Conservation (phyloP, 2,329 filamentous ascomycete species). For the Trichophyton rubrum region DNA sequence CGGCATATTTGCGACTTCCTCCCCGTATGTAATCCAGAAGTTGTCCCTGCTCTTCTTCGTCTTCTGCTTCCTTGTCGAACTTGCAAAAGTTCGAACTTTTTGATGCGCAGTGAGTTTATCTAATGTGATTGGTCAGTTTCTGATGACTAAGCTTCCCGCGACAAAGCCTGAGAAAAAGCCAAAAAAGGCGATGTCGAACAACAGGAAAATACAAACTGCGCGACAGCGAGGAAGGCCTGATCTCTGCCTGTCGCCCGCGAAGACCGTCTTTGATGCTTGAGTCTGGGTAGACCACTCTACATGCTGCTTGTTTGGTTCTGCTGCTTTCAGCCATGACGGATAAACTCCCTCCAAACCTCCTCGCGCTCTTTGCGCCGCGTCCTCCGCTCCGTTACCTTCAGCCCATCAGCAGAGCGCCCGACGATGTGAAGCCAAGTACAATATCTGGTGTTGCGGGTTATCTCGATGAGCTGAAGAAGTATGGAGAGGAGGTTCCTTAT, state of each 20-base stretch:
- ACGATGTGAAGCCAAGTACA: slow-evolving; percentile 62
- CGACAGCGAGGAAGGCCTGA: neutral
- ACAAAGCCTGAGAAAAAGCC: neutral
- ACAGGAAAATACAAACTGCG: neutral
- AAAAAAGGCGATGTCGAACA: neutral
- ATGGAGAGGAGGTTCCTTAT: slow-evolving; percentile 66
- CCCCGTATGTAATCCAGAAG: neutral
- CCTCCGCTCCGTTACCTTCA: slow-evolving; percentile 83
- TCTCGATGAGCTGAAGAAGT: slow-evolving; percentile 59
- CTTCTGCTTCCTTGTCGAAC: slow-evolving; percentile 3
- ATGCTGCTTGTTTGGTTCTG: neutral
- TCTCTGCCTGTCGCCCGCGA: neutral
- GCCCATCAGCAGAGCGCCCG: slow-evolving; percentile 68
- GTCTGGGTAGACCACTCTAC: neutral
- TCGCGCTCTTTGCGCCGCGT: slow-evolving; percentile 88
- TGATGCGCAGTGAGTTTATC: too few species aligned
- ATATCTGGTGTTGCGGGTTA: slow-evolving; percentile 64
- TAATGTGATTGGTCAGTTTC: neutral
- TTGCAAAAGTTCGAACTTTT: neutral
- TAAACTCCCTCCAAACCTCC: slow-evolving; percentile 82
- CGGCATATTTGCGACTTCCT: slow-evolving; percentile 25
- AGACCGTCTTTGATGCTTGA: neutral
- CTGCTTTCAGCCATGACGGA: slow-evolving; percentile 59
- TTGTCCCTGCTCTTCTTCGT: too few species aligned
- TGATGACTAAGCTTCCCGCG: neutral